Evolutionary conservation across 441 rosid genomes (phyloP).

Genomic region (Sinapis alba): DNA sequence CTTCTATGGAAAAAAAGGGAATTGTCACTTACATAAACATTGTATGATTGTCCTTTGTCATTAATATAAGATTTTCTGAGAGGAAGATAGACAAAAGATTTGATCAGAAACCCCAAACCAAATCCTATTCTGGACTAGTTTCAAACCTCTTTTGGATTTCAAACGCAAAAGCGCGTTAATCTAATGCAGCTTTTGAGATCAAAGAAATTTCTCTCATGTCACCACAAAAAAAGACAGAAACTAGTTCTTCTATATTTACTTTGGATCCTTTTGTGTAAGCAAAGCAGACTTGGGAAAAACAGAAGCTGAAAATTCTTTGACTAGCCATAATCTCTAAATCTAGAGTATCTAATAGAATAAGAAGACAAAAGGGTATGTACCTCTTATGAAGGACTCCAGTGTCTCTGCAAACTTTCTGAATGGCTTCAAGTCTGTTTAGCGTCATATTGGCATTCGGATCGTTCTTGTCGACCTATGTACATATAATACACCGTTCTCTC

Average conservation of each 20-base stretch:
- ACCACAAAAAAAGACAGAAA: neutral
- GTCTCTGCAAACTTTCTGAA: conserved; percentile 67
- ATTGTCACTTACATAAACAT: conserved; percentile 28
- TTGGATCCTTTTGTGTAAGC: neutral
- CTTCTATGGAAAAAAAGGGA: neutral
- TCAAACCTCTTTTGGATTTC: neutral
- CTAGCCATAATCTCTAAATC: neutral
- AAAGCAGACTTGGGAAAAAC: neutral
- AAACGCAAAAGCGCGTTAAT: neutral
- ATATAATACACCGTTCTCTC: neutral
- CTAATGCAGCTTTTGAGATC: neutral
- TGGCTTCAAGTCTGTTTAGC: conserved; percentile 61
- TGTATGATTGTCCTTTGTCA: conserved; percentile 31
- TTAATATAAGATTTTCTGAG: conserved; percentile 34
- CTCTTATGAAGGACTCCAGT: conserved; percentile 64
- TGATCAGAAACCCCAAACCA: conserved; percentile 7
- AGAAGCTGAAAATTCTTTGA: neutral
- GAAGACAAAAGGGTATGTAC: conserved; percentile 33
- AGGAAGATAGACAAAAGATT: neutral
- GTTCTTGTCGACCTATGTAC: conserved; percentile 59
- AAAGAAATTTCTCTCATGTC: neutral
- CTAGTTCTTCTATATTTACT: neutral
- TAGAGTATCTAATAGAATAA: neutral
- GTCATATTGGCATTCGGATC: conserved; percentile 77
- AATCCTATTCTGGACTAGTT: neutral